Percentiles rank a stretch among this genome's conserved stretches.
Evolutionary conservation across 192 early-diverging fungal species (phyloP).

Genomic region (Physocladia obscura): DNA sequence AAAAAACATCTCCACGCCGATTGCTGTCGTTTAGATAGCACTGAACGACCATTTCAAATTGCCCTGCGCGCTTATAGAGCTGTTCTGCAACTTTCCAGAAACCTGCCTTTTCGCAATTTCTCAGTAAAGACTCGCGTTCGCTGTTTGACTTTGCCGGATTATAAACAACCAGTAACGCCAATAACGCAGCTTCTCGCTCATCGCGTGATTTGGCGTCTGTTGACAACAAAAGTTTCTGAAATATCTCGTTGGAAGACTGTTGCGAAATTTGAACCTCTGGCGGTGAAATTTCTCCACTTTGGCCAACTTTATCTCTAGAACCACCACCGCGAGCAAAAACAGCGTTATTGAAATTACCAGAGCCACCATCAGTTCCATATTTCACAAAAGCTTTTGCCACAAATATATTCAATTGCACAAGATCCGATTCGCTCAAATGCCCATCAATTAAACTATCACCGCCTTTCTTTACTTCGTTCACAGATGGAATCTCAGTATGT

Average conservation of each 20-base stretch:
- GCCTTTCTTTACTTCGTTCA: not conserved
- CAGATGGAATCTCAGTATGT: constrained; percentile 8
- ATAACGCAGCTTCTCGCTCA: constrained; percentile 40
- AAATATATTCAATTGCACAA: constrained; percentile 26
- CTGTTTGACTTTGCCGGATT: constrained; percentile 17
- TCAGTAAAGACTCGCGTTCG: constrained; percentile 24
- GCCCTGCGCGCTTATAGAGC: constrained; percentile 1
- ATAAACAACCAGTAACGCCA: constrained; percentile 31
- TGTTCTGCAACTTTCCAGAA: constrained; percentile 45
- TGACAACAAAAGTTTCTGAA: constrained; percentile 23
- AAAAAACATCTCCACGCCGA: constrained; percentile 23
- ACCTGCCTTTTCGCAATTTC: constrained; percentile 12
- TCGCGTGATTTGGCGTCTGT: not conserved
- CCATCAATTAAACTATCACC: not conserved
- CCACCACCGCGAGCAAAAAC: too few species aligned
- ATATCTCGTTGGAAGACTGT: constrained; percentile 15
- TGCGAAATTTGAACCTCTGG: not conserved
- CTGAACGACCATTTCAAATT: constrained; percentile 35
- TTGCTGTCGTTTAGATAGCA: constrained; percentile 40
- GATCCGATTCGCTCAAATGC: not conserved
- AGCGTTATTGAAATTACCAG: too few species aligned
- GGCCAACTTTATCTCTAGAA: too few species aligned
- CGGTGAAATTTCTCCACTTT: not conserved
- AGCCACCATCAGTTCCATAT: constrained; percentile 10
- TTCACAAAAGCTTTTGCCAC: constrained; percentile 25